Conservation (phyloP, 345 rosid species). For the Moringa oleifera region DNA sequence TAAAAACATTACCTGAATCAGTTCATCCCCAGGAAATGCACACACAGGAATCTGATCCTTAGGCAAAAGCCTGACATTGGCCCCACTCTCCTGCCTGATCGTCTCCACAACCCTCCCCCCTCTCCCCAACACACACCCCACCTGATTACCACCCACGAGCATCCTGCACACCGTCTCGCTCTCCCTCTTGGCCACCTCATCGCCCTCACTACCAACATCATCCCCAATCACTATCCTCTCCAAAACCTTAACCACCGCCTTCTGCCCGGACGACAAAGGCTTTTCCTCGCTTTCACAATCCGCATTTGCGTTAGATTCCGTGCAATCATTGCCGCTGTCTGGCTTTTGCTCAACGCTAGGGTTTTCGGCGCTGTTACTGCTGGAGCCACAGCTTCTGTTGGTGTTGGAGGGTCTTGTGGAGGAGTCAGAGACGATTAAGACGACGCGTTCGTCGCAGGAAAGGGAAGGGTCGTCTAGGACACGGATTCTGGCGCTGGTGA, state of each 20-base stretch:
- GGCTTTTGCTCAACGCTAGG: not conserved
- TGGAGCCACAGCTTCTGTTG: not conserved
- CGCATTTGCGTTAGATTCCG: conserved; percentile 4
- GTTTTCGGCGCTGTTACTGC: not conserved
- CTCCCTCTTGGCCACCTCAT: conserved; percentile 31
- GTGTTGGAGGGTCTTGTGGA: conserved; percentile 5
- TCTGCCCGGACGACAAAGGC: conserved; percentile 37
- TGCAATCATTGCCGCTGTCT: conserved; percentile 8
- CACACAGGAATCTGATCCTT: conserved; percentile 50
- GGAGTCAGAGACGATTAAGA: conserved; percentile 24
- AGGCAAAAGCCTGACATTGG: conserved; percentile 36
- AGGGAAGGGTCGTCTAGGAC: conserved; percentile 39
- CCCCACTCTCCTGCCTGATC: conserved; percentile 49
- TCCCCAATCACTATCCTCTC: conserved; percentile 58
- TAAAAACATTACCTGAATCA: conserved; percentile 42
- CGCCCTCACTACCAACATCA: conserved; percentile 23
- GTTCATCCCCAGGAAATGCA: conserved; percentile 50
- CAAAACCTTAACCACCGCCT: conserved; percentile 53
- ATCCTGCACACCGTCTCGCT: conserved; percentile 46
- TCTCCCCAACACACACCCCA: conserved; percentile 32
- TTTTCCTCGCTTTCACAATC: conserved; percentile 24
- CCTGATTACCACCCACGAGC: conserved; percentile 44
- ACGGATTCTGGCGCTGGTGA: conserved; percentile 37
- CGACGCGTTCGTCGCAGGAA: conserved; percentile 36
- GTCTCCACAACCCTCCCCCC: conserved; percentile 51